Evolutionary conservation across 129 eudicot genomes (phyloP).

Genomic region (Escallonia herrerae): DNA sequence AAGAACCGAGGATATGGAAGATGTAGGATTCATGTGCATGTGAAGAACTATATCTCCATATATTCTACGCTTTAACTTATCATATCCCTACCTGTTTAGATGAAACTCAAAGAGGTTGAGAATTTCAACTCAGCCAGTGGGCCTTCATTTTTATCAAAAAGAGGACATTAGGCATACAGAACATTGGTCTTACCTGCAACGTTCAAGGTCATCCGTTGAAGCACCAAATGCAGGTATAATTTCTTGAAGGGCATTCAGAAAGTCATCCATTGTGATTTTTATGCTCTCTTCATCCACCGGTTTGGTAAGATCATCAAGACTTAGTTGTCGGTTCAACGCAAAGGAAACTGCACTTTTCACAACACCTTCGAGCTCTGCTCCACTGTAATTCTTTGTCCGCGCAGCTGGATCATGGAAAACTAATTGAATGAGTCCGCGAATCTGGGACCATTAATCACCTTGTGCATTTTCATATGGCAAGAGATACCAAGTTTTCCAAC

Average conservation of each 20-base stretch:
- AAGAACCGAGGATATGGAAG: too few species aligned
- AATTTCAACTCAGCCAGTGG: too few species aligned
- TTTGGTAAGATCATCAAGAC: constrained; percentile 81
- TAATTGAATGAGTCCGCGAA: not conserved
- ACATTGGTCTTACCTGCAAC: constrained; percentile 66
- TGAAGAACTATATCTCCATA: too few species aligned
- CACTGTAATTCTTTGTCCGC: constrained; percentile 96
- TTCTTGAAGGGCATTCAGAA: constrained; percentile 81
- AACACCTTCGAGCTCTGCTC: constrained; percentile 99
- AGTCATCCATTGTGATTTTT: constrained; percentile 95
- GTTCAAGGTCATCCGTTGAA: constrained; percentile 82
- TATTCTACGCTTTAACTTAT: too few species aligned
- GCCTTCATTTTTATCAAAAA: too few species aligned
- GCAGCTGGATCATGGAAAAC: constrained; percentile 54
- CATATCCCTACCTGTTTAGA: too few species aligned
- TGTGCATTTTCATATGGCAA: not conserved
- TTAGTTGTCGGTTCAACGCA: constrained; percentile 88
- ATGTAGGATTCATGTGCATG: too few species aligned
- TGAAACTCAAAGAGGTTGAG: too few species aligned
- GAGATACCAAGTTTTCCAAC: not conserved
- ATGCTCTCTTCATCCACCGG: constrained; percentile 88
- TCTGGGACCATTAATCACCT: not conserved
- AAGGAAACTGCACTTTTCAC: constrained; percentile 98
- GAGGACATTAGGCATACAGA: not conserved
- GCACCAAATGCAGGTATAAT: constrained; percentile 94